Conservation (phyloP, 2,329 filamentous ascomycete genomes). For the Colletotrichum liriopes region DNA sequence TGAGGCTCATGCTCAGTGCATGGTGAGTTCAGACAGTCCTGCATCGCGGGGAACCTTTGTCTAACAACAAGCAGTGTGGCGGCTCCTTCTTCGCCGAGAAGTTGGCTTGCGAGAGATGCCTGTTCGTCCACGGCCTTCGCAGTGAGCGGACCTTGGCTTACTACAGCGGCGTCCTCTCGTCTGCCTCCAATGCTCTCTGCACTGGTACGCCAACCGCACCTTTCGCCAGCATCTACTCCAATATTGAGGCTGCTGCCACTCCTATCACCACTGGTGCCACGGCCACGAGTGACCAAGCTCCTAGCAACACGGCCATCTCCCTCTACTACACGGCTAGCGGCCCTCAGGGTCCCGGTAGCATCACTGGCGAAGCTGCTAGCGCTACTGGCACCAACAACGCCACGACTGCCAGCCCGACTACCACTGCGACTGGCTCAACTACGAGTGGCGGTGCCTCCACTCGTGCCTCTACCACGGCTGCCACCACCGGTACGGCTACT, state of each 20-base stretch:
- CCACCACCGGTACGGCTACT: conserved; percentile 32
- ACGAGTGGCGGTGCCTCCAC: conserved; percentile 1
- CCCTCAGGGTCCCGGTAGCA: conserved; percentile 56
- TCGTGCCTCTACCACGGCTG: conserved; percentile 11
- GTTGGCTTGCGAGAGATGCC: conserved; percentile 59
- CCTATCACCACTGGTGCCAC: conserved; percentile 52
- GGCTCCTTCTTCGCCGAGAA: conserved; percentile 61
- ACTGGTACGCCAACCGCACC: conserved; percentile 55
- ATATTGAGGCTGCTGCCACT: conserved; percentile 47
- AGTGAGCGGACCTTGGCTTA: conserved; percentile 53
- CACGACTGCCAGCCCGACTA: conserved; percentile 5
- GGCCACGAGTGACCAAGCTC: conserved; percentile 51
- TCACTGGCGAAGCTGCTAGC: conserved; percentile 58
- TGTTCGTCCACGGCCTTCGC: conserved; percentile 58
- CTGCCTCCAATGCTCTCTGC: conserved; percentile 55
- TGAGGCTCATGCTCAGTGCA: conserved; percentile 44
- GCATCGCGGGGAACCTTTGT: background rate
- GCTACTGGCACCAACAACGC: conserved; percentile 50
- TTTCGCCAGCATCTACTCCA: conserved; percentile 54
- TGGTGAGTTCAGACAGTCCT: conserved; percentile 5
- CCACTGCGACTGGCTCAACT: conserved; percentile 1
- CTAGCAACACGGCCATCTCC: conserved; percentile 57
- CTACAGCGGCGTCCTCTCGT: conserved; percentile 54
- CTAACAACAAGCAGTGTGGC: conserved; percentile 49
- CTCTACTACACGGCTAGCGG: conserved; percentile 59